Percentiles rank a stretch among this genome's conserved stretches.
Conservation (phyloP, 345 rosid genomes). For the Eucalyptus sp. region DNA sequence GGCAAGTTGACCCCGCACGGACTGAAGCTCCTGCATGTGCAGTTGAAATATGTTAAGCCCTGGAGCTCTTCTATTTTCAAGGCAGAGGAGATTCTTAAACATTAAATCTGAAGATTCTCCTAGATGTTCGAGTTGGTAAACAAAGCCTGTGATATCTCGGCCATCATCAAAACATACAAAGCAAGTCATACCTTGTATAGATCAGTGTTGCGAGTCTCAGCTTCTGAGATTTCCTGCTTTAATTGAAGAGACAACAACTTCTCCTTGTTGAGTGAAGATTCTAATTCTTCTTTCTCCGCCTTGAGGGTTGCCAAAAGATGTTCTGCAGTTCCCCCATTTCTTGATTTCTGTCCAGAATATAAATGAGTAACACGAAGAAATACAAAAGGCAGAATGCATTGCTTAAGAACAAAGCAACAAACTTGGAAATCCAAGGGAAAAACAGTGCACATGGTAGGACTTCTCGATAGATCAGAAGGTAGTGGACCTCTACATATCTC, state of each 20-base stretch:
- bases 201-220: conserved; percentile 61
- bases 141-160: background rate
- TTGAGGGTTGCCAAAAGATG: conserved; percentile 36
- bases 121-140: background rate
- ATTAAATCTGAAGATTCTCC: background rate
- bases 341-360: conserved; percentile 30
- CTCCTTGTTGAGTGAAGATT: conserved; percentile 62
- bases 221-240: conserved; percentile 70
- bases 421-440: background rate
- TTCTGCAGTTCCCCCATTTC: conserved; percentile 34
- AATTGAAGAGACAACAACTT: conserved; percentile 51
- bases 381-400: background rate
- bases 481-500: background rate
- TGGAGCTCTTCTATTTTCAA: background rate
- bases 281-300: conserved; percentile 76
- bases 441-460: no score
- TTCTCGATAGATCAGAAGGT: background rate
- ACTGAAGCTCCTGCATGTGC: conserved; percentile 73
- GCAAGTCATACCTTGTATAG: conserved; percentile 52
- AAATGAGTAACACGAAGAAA: background rate
- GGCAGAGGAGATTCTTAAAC: background rate
- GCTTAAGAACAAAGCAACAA: background rate
- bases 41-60: background rate
- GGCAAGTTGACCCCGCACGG: conserved; percentile 92
- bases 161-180: background rate